Base-by-base conservation (phyloP, 306 rosid genomes). In the cucumber (Cucumis sativus) region DNA sequence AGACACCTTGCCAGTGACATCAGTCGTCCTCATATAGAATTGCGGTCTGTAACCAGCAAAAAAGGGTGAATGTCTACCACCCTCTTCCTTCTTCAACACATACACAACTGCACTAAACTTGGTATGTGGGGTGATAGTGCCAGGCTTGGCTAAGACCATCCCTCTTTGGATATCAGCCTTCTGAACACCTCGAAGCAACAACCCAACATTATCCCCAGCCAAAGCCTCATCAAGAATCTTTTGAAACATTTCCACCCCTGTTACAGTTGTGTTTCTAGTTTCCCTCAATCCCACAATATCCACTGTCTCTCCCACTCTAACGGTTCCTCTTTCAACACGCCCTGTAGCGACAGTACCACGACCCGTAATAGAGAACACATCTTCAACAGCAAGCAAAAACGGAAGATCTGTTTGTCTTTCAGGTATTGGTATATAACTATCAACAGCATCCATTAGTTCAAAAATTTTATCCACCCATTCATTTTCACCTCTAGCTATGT, bases 301-400 rank as follows among this genome's bases (percentile, higher is more conserved):
- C 15, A 89, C 96, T 0, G 85, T 84, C 0, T 92, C 97, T 12
- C 93, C 96, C 10, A 86, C 90, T 83, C 52, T 88, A 74, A 92
- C 55, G 1, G 86, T 85, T 25, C 97, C 97, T 58, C 97, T 88
- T 80, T 92, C 97, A 17, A 92, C 88, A 20, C 97, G 86, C 3
- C 97, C 97, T 0, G 97, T 92, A 78, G 97, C 97, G 5, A 92
- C 97, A 3, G 97, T 92, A 6, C 97, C 97, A 83, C 97, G 94
- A 20, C 97, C 97, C 0, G 97, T 92, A 70, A 92, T 90, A 1
- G 97, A 88, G 12, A 89, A 92, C 66, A 92, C 97, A 43, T 92
- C 97, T 64, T 92, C 97, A 28, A 92, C 82, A 8, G 97, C 97
- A 6, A 90, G 78, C 82, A 92, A 81, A 78, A 92, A 92, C 17